Evolutionary conservation across 371 early-diverging fungal species (phyloP).

Genomic region (Apophysomyces sp.): DNA sequence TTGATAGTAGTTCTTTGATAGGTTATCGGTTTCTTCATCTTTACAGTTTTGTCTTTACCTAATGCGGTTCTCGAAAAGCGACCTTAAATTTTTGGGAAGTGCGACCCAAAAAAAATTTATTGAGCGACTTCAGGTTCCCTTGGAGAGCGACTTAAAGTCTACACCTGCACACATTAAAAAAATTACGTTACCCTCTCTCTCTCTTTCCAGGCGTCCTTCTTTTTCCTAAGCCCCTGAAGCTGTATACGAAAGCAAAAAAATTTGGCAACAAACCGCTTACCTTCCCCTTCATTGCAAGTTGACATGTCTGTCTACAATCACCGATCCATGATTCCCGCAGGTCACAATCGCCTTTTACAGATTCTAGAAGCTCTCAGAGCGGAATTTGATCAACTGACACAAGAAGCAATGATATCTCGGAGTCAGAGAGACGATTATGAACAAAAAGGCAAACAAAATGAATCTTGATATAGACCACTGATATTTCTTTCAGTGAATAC

Average conservation of each 20-base stretch:
- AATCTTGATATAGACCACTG: not conserved
- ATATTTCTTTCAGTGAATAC: conserved; percentile 36
- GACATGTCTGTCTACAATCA: conserved; percentile 63
- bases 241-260: not conserved
- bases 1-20: too few relatives aligned
- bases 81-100: too few relatives aligned
- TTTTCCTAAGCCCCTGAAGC: not conserved
- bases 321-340: conserved; percentile 67
- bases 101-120: too few relatives aligned
- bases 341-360: conserved; percentile 65
- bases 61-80: too few relatives aligned
- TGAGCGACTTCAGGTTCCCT: too few relatives aligned
- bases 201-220: not conserved
- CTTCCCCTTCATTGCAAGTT: not conserved
- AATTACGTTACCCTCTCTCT: too few relatives aligned
- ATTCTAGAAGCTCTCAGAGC: conserved; percentile 75
- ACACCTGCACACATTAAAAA: too few relatives aligned
- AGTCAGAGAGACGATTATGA: conserved; percentile 85
- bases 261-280: not conserved
- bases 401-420: conserved; percentile 69
- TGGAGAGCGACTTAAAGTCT: too few relatives aligned
- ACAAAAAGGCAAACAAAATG: conserved; percentile 64
- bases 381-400: conserved; percentile 74
- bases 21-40: too few relatives aligned
- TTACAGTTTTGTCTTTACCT: too few relatives aligned